These are phyloP conservation scores for Coemansia sp. DNA, from an alignment of 192 early-diverging fungal species.

Conservation along the genomic window DNA sequence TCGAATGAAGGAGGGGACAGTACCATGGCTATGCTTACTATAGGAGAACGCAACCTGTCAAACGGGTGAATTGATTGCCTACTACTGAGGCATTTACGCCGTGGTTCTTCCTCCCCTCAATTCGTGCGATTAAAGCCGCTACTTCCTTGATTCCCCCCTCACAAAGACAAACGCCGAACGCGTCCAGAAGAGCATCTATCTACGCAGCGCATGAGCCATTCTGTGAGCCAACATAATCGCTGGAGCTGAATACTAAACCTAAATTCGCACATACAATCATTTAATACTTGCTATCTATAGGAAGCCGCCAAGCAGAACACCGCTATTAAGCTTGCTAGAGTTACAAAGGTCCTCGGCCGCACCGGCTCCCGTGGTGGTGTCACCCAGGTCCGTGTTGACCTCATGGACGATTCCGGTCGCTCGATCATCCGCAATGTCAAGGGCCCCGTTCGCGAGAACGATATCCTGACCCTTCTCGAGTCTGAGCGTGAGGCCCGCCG, in stretches of 20 bases:
- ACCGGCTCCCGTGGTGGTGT: conserved; percentile 99
- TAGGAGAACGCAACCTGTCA: too few relatives aligned
- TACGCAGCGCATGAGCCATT: not conserved
- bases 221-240: not conserved
- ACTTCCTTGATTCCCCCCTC: too few relatives aligned
- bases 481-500: conserved; percentile 99
- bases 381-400: conserved; percentile 99
- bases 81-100: not conserved
- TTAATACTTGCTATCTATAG: conserved; percentile 16
- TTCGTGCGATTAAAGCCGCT: not conserved
- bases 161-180: not conserved
- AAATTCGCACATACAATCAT: not conserved
- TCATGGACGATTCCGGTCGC: conserved; percentile 94
- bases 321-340: conserved; percentile 86
- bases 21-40: too few relatives aligned
- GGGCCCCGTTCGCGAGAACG: conserved; percentile 98
- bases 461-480: conserved; percentile 95
- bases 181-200: not conserved
- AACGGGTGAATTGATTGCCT: too few relatives aligned
- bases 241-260: not conserved
- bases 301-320: conserved; percentile 38
- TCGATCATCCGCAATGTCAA: conserved; percentile 99
- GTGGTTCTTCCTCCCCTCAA: not conserved
- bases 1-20: not conserved
- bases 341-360: conserved; percentile 97